phyloP scores from a whole-genome alignment of 148 eudicot species.

The Cornus suecica region DNA sequence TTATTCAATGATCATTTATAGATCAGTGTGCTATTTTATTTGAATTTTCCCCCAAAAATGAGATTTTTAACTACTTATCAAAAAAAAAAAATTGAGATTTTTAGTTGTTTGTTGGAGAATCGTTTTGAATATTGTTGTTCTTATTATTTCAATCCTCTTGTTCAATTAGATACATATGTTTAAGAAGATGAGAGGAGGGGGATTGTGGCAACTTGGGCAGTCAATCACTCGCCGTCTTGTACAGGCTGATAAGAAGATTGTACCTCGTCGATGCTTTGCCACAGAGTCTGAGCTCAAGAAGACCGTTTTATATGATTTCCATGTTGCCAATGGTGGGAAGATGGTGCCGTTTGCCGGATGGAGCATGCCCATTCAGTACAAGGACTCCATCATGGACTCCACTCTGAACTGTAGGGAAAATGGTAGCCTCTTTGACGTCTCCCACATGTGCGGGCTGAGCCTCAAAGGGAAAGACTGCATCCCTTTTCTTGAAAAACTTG shows the following conservation, averaged over 20 bases:
- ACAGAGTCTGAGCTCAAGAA: conserved; percentile 83
- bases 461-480: conserved; percentile 86
- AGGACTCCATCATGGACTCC: conserved; percentile 95
- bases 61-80: not conserved
- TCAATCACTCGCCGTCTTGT: conserved; percentile 85
- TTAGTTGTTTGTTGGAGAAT: not conserved
- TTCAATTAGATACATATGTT: conserved; percentile 20
- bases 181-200: conserved; percentile 79
- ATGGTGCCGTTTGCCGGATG: conserved; percentile 99
- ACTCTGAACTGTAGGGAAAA: conserved; percentile 86
- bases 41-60: conserved; percentile 2
- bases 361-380: conserved; percentile 99
- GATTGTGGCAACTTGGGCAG: conserved; percentile 94
- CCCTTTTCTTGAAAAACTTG: conserved; percentile 88
- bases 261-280: conserved; percentile 64
- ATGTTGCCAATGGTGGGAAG: conserved; percentile 83
- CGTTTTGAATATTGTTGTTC: not conserved
- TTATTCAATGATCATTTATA: no score
- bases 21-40: not conserved
- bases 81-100: no score
- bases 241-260: conserved; percentile 63
- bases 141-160: not conserved
- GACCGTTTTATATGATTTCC: conserved; percentile 83
- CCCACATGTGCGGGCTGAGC: conserved; percentile 94
- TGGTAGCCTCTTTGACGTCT: conserved; percentile 89